Conservation (phyloP, 495 filamentous ascomycete species). For the Hypoxylon rickii region DNA sequence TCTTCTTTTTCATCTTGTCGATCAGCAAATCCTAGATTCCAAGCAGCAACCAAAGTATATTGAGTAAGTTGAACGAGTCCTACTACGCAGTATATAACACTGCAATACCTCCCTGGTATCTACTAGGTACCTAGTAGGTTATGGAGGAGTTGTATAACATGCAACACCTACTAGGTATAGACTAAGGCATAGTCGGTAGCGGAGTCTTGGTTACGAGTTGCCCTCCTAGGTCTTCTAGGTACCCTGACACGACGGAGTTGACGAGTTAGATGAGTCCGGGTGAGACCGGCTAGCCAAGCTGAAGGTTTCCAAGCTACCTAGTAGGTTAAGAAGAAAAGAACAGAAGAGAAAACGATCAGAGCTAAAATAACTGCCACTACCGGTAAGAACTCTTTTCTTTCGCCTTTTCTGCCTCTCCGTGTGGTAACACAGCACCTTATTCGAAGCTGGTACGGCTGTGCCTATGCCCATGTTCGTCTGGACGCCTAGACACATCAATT, state of each 20-base stretch:
- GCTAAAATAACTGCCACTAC: slow-evolving; percentile 4
- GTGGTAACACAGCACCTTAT: slow-evolving; percentile 21
- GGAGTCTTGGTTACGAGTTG: slow-evolving; percentile 4
- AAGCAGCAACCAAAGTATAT: not conserved
- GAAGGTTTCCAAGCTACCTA: slow-evolving; percentile 4
- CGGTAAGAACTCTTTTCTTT: not conserved
- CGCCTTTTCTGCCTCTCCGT: not conserved
- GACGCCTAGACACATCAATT: not conserved
- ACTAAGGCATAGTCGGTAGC: not conserved
- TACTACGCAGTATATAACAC: too few species aligned
- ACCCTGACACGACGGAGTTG: not conserved
- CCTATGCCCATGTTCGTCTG: too few species aligned
- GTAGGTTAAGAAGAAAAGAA: not conserved
- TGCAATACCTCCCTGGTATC: too few species aligned
- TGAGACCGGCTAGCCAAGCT: slow-evolving; percentile 3
- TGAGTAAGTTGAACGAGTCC: too few species aligned
- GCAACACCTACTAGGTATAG: too few species aligned
- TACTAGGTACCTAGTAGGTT: not conserved
- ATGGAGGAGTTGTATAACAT: too few species aligned
- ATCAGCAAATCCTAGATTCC: slow-evolving; percentile 15
- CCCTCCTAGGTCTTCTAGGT: not conserved
- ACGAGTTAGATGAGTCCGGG: not conserved
- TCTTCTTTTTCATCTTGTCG: slow-evolving; percentile 20
- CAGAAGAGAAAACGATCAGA: too few species aligned
- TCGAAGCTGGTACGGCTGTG: too few species aligned